Conservation (phyloP, 2,329 filamentous ascomycete species). For the Drechslerella coelobrocha region DNA sequence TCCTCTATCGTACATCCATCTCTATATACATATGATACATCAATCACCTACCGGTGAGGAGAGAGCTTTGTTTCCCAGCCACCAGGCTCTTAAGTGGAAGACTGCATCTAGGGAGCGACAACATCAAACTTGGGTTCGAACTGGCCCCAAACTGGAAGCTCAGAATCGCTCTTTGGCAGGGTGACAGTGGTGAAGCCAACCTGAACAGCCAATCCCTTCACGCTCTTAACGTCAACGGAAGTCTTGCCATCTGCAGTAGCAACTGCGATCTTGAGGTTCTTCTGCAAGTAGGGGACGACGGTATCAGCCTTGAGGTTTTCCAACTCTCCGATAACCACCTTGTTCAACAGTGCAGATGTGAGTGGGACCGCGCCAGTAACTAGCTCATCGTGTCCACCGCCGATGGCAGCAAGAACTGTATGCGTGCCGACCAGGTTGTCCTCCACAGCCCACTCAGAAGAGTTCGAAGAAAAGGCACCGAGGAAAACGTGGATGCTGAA, state of each 20-base stretch:
- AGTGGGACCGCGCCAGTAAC: conserved; percentile 60
- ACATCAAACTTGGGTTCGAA: conserved; percentile 55
- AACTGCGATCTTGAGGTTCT: conserved; percentile 56
- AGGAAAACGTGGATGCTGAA: conserved; percentile 59
- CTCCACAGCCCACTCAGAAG: conserved; percentile 57
- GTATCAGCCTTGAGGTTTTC: conserved; percentile 55
- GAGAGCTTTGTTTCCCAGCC: not conserved
- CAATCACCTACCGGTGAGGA: not conserved
- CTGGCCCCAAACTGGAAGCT: conserved; percentile 53
- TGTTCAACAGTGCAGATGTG: conserved; percentile 57
- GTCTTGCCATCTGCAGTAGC: conserved; percentile 32
- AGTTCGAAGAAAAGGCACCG: conserved; percentile 55
- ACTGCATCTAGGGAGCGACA: conserved; percentile 20
- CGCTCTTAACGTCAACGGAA: conserved; percentile 52
- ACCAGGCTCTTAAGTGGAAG: conserved; percentile 2
- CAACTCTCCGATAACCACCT: conserved; percentile 56
- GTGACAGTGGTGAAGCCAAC: conserved; percentile 55
- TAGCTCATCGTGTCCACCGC: conserved; percentile 54
- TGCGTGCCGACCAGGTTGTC: conserved; percentile 60
- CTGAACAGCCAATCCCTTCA: conserved; percentile 54
- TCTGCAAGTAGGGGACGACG: conserved; percentile 56
- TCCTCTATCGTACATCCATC: not conserved
- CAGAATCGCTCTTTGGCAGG: conserved; percentile 49
- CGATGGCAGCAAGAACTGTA: conserved; percentile 57
- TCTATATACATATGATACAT: not conserved